Conservation (phyloP, 805 yeast genomes). For the Lipomyces spencermartinsiae region DNA sequence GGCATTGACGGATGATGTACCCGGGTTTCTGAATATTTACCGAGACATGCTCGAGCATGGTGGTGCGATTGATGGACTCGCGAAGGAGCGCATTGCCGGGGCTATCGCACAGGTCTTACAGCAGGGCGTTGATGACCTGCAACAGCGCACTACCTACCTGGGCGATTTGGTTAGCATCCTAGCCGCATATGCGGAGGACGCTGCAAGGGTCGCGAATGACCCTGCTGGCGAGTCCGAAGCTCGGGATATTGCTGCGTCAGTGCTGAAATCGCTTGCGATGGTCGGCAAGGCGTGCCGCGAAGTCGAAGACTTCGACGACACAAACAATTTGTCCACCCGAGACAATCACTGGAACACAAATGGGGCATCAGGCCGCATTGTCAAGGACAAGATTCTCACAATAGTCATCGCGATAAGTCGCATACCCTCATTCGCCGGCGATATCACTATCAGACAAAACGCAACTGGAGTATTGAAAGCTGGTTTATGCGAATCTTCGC, state of each 20-base stretch:
- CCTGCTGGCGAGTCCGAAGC: neutral
- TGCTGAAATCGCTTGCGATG: constrained; percentile 68
- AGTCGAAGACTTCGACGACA: constrained; percentile 59
- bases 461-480: constrained; percentile 65
- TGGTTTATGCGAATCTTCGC: constrained; percentile 67
- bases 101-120: constrained; percentile 35
- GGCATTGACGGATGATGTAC: constrained; percentile 23
- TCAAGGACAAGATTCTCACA: constrained; percentile 53
- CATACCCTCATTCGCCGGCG: constrained; percentile 46
- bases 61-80: constrained; percentile 43
- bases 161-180: constrained; percentile 20
- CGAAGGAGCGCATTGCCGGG: constrained; percentile 41
- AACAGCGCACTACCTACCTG: constrained; percentile 16
- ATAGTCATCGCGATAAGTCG: constrained; percentile 52
- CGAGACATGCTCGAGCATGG: constrained; percentile 40
- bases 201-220: neutral
- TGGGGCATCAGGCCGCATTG: constrained; percentile 59
- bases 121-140: constrained; percentile 24
- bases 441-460: constrained; percentile 57
- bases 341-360: constrained; percentile 45
- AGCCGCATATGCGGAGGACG: constrained; percentile 21
- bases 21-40: constrained; percentile 22
- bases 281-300: constrained; percentile 72
- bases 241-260: constrained; percentile 54
- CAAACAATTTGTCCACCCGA: constrained; percentile 39